Base-by-base conservation (phyloP, 225 moss, liverwort and hornwort species). In the Pseudoscleropodium purum region DNA sequence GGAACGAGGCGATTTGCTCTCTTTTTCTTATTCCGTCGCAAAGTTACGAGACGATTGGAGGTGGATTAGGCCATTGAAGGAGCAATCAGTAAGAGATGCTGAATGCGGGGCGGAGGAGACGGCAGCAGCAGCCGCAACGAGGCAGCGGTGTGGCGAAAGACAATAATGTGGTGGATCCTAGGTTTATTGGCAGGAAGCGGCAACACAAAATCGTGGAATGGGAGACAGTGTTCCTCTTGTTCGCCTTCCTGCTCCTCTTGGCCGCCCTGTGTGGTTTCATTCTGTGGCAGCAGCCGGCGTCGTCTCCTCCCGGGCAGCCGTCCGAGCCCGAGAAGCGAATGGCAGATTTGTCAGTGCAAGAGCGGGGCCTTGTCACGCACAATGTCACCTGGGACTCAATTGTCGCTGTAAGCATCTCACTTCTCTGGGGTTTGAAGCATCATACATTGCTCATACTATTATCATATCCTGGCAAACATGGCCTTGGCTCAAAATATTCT, bases 371-470 rank as follows among this genome's bases (percentile, higher is more conserved):
- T 54, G 95, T 97, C 52, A 79, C 92, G 31, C 68, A 87, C 39
- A 94, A 96, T 74, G 86, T 96, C 45, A 90, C 95, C 57, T 95
- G 94, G 89, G 88, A 95, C 76, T 91, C 95, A 8, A 90, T 98
- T 77, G 91, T 96, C 39, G 93, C 89, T 92, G 98, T 97, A 90
- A 57, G 92, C 87, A 36, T 61, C n/a, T 11, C 81, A 60, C 75
- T 43, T 33, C 39, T 85, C 72, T 57, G 62, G 74, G 74, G 49
- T 89, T 89, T 73, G 69, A 75, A 81, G 36, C 73, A 27, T 26
- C 49, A 29, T 25, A 23, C 73, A n/a, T 81, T 77, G 84, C 49
- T 84, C 54, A 33, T 49, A 34, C 80, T 39, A 8, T 81, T 66
- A 61, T 57, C 61, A 64, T 88, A 13, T 66, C 37, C 62, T 84